Evolutionary conservation across 2,329 filamentous ascomycete genomes (phyloP).

Genomic region (Aspergillus alliaceus): DNA sequence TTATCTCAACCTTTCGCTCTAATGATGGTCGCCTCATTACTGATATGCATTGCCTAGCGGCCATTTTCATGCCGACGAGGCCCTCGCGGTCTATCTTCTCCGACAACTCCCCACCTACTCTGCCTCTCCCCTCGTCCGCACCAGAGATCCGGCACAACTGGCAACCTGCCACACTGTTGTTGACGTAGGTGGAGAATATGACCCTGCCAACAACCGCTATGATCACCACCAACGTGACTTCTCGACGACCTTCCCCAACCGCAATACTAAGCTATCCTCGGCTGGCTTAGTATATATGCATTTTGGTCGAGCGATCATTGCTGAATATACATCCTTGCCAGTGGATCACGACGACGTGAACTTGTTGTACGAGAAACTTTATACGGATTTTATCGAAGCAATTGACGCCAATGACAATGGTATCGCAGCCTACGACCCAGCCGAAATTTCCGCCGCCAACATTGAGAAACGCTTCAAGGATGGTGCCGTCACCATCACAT

Average conservation of each 20-base stretch:
- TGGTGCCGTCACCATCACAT: constrained; percentile 79
- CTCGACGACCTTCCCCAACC: constrained; percentile 77
- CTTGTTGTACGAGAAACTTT: constrained; percentile 82
- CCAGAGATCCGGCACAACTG: constrained; percentile 77
- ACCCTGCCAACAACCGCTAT: constrained; percentile 73
- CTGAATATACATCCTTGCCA: constrained; percentile 60
- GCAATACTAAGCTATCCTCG: constrained; percentile 84
- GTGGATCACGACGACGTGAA: constrained; percentile 67
- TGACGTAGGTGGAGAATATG: constrained; percentile 95
- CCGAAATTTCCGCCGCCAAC: constrained; percentile 66
- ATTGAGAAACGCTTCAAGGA: constrained; percentile 81
- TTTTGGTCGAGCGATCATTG: constrained; percentile 83
- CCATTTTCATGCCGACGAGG: constrained; percentile 98
- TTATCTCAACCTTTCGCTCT: not conserved
- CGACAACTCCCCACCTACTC: constrained; percentile 81
- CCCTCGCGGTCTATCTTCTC: constrained; percentile 93
- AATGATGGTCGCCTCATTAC: constrained; percentile 13
- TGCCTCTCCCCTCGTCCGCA: constrained; percentile 74
- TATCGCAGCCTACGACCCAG: constrained; percentile 76
- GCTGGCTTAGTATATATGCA: constrained; percentile 95
- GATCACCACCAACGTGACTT: constrained; percentile 98
- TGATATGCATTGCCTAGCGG: constrained; percentile 53
- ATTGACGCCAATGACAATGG: constrained; percentile 98
- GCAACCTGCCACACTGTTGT: constrained; percentile 89
- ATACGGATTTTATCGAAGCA: constrained; percentile 90